Evolutionary conservation across 495 filamentous ascomycete species (phyloP).

Genomic region (Neurospora sp.): DNA sequence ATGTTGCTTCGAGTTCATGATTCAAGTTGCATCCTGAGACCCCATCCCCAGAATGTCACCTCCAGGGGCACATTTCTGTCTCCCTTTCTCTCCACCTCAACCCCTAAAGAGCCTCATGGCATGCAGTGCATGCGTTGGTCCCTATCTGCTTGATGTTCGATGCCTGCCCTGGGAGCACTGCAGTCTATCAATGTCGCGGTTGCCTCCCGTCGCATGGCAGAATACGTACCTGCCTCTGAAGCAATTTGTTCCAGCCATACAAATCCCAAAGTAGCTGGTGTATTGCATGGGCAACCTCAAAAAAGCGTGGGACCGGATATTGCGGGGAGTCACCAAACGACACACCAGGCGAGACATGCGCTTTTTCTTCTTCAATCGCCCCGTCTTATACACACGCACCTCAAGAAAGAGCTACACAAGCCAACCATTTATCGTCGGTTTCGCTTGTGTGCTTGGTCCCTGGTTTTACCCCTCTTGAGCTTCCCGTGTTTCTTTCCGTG

Average conservation of each 20-base stretch:
- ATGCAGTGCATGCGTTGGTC: background rate
- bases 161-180: background rate
- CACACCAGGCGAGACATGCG: background rate
- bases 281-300: background rate
- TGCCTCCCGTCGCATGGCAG: background rate
- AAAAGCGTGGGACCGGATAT: background rate
- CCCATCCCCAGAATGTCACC: background rate
- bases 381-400: background rate
- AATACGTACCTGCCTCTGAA: background rate
- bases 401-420: background rate
- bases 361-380: background rate
- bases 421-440: background rate
- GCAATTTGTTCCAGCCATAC: background rate
- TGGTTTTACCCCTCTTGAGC: background rate
- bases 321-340: background rate
- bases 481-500: background rate
- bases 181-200: background rate
- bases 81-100: background rate
- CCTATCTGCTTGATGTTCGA: background rate
- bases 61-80: background rate
- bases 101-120: background rate
- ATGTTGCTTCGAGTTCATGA: background rate
- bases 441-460: background rate
- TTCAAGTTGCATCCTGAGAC: background rate
- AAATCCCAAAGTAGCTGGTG: background rate